These are phyloP conservation scores for Yarrowia porcina DNA, from an alignment of 805 yeast genomes.

Conservation along the genomic window DNA sequence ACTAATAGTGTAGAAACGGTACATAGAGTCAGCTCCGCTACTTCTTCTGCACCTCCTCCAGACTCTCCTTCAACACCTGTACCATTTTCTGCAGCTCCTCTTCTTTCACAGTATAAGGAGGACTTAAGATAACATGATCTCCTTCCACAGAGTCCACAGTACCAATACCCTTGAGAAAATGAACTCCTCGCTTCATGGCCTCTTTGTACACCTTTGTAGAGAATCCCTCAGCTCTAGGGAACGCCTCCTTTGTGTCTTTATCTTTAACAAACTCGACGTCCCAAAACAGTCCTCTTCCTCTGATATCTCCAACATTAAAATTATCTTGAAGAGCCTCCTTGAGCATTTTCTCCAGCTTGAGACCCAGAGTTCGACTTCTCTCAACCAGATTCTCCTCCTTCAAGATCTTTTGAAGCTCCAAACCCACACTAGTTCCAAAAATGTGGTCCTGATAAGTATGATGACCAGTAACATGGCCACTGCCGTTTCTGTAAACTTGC, in stretches of 20 bases:
- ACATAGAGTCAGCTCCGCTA: no score
- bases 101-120: background rate
- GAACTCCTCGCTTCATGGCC: background rate
- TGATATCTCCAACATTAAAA: conserved; percentile 52
- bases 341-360: background rate
- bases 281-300: conserved; percentile 64
- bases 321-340: conserved; percentile 29
- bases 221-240: background rate
- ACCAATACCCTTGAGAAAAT: background rate
- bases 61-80: background rate
- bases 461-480: background rate
- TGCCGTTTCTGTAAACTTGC: background rate
- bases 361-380: background rate
- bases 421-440: background rate
- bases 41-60: background rate
- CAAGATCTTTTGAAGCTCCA: conserved; percentile 26
- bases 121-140: conserved; percentile 6
- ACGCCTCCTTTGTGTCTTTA: conserved; percentile 46
- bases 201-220: conserved; percentile 2
- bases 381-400: background rate
- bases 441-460: conserved; percentile 23
- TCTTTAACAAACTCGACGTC: conserved; percentile 56
- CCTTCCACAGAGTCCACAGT: conserved; percentile 3
- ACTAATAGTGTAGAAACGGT: no score
- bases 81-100: background rate